Percentiles rank a stretch among this genome's conserved stretches.
Conservation (phyloP, 2,329 filamentous ascomycete species). For the Daldinia eschscholtzii region DNA sequence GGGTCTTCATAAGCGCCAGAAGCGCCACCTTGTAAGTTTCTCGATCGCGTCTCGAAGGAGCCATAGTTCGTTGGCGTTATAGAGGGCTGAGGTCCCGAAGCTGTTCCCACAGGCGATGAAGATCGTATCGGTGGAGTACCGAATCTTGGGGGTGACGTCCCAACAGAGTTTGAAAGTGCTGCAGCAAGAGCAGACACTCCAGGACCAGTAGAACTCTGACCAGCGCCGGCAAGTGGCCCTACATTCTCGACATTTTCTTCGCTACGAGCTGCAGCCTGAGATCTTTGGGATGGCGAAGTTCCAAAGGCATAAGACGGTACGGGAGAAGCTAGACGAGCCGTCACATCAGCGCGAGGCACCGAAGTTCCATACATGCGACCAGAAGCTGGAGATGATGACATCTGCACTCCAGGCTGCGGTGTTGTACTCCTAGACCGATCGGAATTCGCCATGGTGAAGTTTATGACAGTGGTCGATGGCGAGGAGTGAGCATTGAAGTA, state of each 20-base stretch:
- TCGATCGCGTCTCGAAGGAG: slow-evolving; percentile 81
- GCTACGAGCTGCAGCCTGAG: slow-evolving; percentile 63
- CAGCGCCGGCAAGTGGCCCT: slow-evolving; percentile 75
- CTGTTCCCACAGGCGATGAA: slow-evolving; percentile 67
- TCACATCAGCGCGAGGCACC: slow-evolving; percentile 69
- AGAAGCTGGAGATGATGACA: slow-evolving; percentile 64
- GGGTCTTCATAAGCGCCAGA: slow-evolving; percentile 83
- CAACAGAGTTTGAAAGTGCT: slow-evolving; percentile 82
- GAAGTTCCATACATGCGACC: slow-evolving; percentile 64
- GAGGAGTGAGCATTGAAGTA: slow-evolving; percentile 29
- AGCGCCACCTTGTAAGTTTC: slow-evolving; percentile 59
- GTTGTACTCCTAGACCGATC: slow-evolving; percentile 57
- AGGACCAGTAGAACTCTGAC: slow-evolving; percentile 76
- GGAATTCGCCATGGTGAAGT: slow-evolving; percentile 51
- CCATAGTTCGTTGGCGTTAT: slow-evolving; percentile 81
- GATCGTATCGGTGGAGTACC: slow-evolving; percentile 73
- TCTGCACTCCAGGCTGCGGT: slow-evolving; percentile 53
- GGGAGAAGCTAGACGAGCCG: slow-evolving; percentile 71
- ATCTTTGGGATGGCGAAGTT: slow-evolving; percentile 61
- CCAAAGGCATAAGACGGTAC: slow-evolving; percentile 62
- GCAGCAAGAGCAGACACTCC: slow-evolving; percentile 90
- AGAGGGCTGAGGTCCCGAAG: slow-evolving; percentile 60
- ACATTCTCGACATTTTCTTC: slow-evolving; percentile 59
- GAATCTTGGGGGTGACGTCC: slow-evolving; percentile 76
- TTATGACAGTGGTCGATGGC: slow-evolving; percentile 21